Percentiles rank a stretch among this genome's conserved stretches.
These are phyloP conservation scores for Cornus kousa DNA, from an alignment of 148 eudicot species.

Conservation along the genomic window DNA sequence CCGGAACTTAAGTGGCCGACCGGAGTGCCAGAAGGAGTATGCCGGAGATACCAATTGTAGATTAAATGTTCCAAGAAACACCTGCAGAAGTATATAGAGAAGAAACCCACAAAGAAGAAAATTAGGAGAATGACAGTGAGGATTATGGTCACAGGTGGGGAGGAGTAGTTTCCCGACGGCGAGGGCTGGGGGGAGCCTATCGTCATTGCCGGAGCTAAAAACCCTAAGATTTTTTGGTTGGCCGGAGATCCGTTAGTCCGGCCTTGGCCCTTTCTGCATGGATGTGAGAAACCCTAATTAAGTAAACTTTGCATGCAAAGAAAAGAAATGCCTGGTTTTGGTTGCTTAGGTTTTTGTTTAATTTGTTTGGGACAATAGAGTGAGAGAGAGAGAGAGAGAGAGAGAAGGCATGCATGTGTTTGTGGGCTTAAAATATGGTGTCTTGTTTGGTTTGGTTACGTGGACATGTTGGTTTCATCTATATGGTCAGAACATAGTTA, in stretches of 20 bases:
- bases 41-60: slow-evolving; percentile 34
- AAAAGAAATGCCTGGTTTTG: neutral
- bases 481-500: slow-evolving; percentile 10
- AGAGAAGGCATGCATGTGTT: neutral
- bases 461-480: slow-evolving; percentile 13
- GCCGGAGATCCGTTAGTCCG: slow-evolving; percentile 9
- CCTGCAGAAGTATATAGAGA: slow-evolving; percentile 68
- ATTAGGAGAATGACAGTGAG: slow-evolving; percentile 56
- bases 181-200: neutral
- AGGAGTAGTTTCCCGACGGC: slow-evolving; percentile 13
- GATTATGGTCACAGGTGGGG: slow-evolving; percentile 57
- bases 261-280: neutral
- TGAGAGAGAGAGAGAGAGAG: neutral
- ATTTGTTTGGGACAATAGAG: too few species aligned
- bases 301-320: neutral
- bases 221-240: neutral
- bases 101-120: slow-evolving; percentile 63
- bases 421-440: neutral
- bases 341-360: neutral
- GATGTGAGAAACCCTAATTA: neutral
- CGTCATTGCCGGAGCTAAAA: slow-evolving; percentile 21
- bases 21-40: slow-evolving; percentile 33
- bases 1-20: slow-evolving; percentile 13
- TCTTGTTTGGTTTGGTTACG: slow-evolving; percentile 4
- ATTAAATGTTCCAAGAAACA: slow-evolving; percentile 55